Percentiles rank a stretch among this genome's conserved stretches.
Conservation (phyloP, 768 basidiomycete genomes). For the Coprinopsis cinerea region DNA sequence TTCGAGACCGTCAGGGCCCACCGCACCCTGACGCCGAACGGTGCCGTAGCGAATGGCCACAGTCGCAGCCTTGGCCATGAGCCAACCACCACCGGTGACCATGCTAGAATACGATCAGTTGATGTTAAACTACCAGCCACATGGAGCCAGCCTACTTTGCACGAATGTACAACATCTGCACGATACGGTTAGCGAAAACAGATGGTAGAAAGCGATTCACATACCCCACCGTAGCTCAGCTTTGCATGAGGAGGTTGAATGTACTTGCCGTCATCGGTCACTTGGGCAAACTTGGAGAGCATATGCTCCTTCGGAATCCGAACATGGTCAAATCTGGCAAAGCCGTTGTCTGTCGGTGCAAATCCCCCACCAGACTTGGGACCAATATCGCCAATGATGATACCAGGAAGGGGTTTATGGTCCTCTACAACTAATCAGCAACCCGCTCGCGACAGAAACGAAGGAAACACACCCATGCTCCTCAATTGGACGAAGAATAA, state of each 20-base stretch:
- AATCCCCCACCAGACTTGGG: slow-evolving; percentile 51
- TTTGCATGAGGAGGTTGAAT: slow-evolving; percentile 66
- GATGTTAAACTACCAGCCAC: neutral
- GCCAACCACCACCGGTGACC: slow-evolving; percentile 57
- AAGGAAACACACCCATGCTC: slow-evolving; percentile 40
- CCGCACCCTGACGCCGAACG: slow-evolving; percentile 63
- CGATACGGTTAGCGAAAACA: neutral
- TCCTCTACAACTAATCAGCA: slow-evolving; percentile 36
- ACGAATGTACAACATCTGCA: slow-evolving; percentile 70
- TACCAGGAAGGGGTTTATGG: slow-evolving; percentile 54
- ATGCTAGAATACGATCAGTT: slow-evolving; percentile 36
- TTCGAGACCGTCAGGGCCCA: slow-evolving; percentile 47
- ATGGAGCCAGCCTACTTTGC: slow-evolving; percentile 38
- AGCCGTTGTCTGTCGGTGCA: slow-evolving; percentile 59
- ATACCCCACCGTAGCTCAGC: slow-evolving; percentile 68
- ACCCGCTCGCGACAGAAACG: neutral
- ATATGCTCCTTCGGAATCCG: slow-evolving; percentile 65
- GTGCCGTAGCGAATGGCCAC: slow-evolving; percentile 68
- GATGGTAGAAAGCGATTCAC: slow-evolving; percentile 18
- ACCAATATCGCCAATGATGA: slow-evolving; percentile 68
- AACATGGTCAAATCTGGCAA: slow-evolving; percentile 57
- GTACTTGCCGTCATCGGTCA: slow-evolving; percentile 62
- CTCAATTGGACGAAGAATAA: slow-evolving; percentile 70
- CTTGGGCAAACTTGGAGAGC: slow-evolving; percentile 68
- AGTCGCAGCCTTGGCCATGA: slow-evolving; percentile 57